Base-by-base conservation (phyloP, 1,284 basidiomycete species). In the Tylopilus sp. region DNA sequence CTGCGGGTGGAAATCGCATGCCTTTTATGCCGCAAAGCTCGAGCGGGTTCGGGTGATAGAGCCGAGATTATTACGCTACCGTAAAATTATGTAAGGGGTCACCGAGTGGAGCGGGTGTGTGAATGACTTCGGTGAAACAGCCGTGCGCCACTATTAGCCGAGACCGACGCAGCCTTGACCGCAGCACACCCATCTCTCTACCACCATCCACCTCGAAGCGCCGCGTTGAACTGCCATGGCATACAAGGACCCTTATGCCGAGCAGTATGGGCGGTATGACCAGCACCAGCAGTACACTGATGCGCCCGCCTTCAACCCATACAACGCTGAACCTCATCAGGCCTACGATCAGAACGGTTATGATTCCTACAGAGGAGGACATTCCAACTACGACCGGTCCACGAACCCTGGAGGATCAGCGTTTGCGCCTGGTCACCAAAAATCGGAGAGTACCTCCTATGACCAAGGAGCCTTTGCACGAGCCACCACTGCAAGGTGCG, bases 201-300 rank as follows among this genome's bases (percentile, higher is more conserved):
- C 29, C 8, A 35, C 14, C 17, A 41, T 20, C 48, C 8, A 7
- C 26, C 37, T 14, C 36, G 20, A 21, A 12, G 11, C 18, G 15
- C 41, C 26, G 17, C n/a, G 18, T 37, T 39, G 24, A 52, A 53
- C 53, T 44, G 38, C 47, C 45, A 68, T 76, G 72, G 66, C 74
- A 34, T 75, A 78, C 65, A 71, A 66, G 52, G 80, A 83, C 59
- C 80, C 79, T 18, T 80, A 82, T 59, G 56, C 70, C 41, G 61
- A 61, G 48, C 73, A 73, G 48, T 66, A 73, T 53, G 68, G 65
- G 10, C 61, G 60, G 31, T 63, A 71, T 43, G 52, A 68, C 49
- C 70, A 75, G 54, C 69, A 26, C 26, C 26, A 26, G 26, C 26
- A 26, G 26, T 67, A 72, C 54, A 55, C 64, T 24, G 70, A 76